These are phyloP conservation scores for Saccharomyces jurei DNA, from an alignment of 805 yeast species.

Conservation along the genomic window DNA sequence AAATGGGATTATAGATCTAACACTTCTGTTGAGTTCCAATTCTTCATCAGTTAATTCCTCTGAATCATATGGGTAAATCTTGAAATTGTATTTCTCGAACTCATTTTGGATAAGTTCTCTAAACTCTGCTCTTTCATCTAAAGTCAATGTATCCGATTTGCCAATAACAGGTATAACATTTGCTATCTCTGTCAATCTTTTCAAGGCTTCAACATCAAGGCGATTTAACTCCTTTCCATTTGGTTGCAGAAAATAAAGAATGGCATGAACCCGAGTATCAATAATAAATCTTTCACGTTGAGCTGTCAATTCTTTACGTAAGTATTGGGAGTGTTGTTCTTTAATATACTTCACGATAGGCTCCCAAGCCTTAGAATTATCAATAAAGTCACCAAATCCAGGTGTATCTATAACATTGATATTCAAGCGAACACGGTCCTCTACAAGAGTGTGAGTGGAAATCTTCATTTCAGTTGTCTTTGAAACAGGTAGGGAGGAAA, in stretches of 20 bases:
- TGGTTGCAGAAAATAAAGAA: conserved; percentile 85
- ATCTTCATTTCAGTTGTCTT: conserved; percentile 81
- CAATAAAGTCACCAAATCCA: conserved; percentile 94
- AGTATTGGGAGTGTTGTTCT: conserved; percentile 86
- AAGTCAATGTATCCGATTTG: conserved; percentile 81
- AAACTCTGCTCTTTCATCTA: conserved; percentile 72
- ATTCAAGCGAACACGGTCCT: conserved; percentile 79
- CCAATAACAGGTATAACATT: conserved; percentile 95
- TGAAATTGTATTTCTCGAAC: conserved; percentile 61
- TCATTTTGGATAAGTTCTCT: conserved; percentile 73
- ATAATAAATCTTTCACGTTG: conserved; percentile 75
- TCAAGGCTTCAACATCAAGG: conserved; percentile 74
- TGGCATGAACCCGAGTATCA: conserved; percentile 91
- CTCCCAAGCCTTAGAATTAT: conserved; percentile 94
- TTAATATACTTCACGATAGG: conserved; percentile 89
- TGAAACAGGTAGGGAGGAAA: conserved; percentile 62
- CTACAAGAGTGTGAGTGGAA: conserved; percentile 60
- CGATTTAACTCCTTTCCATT: conserved; percentile 78
- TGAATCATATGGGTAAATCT: conserved; percentile 75
- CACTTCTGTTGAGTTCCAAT: conserved; percentile 62
- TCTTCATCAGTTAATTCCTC: conserved; percentile 66
- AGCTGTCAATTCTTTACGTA: conserved; percentile 91
- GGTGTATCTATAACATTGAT: conserved; percentile 93
- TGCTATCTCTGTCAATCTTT: conserved; percentile 78
- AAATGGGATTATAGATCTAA: conserved; percentile 76